These are phyloP conservation scores for Xylaria digitata DNA, from an alignment of 2,329 filamentous ascomycete species.

Conservation along the genomic window DNA sequence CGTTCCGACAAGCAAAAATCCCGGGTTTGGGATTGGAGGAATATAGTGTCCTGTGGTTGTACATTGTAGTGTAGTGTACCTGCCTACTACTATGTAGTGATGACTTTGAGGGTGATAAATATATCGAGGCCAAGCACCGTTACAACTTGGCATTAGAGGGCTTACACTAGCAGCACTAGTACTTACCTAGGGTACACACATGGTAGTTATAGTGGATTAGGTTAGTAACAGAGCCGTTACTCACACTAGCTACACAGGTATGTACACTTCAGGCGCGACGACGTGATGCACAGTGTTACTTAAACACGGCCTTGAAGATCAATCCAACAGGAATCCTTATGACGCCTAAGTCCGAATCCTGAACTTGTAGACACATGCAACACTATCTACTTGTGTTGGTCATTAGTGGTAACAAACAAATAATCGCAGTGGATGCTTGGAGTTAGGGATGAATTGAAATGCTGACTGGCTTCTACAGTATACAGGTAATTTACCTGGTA, in stretches of 20 bases:
- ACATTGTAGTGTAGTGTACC: too few species aligned
- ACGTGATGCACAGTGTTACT: slow-evolving; percentile 8
- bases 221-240: too few species aligned
- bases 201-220: too few species aligned
- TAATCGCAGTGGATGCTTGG: too few species aligned
- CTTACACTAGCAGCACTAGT: neutral
- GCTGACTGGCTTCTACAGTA: slow-evolving; percentile 9
- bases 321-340: slow-evolving; percentile 34
- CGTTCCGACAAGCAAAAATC: neutral
- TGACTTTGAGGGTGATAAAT: slow-evolving; percentile 9
- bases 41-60: neutral
- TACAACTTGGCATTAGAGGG: slow-evolving; percentile 14
- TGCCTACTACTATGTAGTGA: too few species aligned
- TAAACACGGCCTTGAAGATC: slow-evolving; percentile 25
- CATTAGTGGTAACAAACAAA: slow-evolving; percentile 16
- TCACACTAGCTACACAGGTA: neutral
- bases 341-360: slow-evolving; percentile 19
- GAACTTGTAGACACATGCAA: slow-evolving; percentile 2
- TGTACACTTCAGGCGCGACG: neutral
- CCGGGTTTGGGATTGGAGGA: neutral
- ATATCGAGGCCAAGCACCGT: slow-evolving; percentile 14
- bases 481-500: neutral
- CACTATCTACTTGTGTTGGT: neutral
- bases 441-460: slow-evolving; percentile 3
- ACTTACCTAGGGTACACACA: too few species aligned